phyloP scores from a whole-genome alignment of 345 rosid genomes.

The Acer yangbiense region DNA sequence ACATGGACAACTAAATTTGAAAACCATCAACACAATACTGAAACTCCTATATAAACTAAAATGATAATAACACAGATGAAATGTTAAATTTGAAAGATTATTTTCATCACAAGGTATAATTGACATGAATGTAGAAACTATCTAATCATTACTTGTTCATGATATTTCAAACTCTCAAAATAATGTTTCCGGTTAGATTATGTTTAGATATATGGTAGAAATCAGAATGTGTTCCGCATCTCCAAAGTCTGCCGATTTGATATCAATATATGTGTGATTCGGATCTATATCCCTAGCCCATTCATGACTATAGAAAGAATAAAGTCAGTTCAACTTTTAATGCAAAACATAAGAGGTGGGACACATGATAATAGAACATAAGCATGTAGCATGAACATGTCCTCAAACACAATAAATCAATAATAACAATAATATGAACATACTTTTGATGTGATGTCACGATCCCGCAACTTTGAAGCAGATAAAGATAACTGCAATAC shows the following conservation, averaged over 20 bases:
- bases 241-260: background rate
- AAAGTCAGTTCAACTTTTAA: too few species aligned
- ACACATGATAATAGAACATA: background rate
- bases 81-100: background rate
- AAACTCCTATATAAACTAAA: background rate
- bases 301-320: background rate
- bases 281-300: background rate
- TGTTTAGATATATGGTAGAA: background rate
- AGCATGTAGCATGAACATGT: background rate
- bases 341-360: too few species aligned
- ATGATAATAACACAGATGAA: background rate
- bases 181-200: background rate
- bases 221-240: background rate
- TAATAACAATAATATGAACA: background rate
- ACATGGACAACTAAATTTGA: background rate
- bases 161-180: background rate
- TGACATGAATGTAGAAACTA: background rate
- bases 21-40: background rate
- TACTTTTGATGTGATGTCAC: conserved; percentile 82
- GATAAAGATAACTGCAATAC: conserved; percentile 67
- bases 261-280: background rate
- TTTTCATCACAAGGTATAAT: background rate
- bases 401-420: background rate
- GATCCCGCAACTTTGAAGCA: conserved; percentile 68
- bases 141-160: background rate